These are phyloP conservation scores for Eimeria sp. DNA, from an alignment of 169 alveolate genomes.

Conservation along the genomic window DNA sequence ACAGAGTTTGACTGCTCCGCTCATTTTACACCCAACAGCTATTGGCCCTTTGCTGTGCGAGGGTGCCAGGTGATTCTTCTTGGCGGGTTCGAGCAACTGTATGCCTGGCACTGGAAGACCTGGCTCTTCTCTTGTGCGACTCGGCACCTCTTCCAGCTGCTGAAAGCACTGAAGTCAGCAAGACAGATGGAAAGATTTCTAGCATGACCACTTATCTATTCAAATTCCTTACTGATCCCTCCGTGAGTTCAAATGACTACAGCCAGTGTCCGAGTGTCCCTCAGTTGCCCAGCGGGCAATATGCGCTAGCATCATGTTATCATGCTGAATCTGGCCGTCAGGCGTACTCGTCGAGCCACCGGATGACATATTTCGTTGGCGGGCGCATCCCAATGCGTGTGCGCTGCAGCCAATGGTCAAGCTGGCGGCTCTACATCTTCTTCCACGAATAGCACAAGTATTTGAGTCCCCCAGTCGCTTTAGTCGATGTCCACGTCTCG, in stretches of 20 bases:
- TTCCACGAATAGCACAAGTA: slow-evolving; percentile 54
- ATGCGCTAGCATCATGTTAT: not conserved
- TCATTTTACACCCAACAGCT: not conserved
- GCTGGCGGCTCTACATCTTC: slow-evolving; percentile 43
- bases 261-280: not conserved
- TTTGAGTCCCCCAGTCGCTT: not conserved
- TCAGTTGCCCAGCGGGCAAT: not conserved
- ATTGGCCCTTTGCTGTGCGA: not conserved
- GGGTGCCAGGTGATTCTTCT: slow-evolving; percentile 63
- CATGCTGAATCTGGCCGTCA: not conserved
- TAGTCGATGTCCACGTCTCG: not conserved
- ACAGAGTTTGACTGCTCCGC: not conserved
- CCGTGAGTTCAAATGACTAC: slow-evolving; percentile 32
- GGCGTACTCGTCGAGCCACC: not conserved
- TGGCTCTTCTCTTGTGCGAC: slow-evolving; percentile 13
- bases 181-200: not conserved
- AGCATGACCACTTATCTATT: slow-evolving; percentile 22
- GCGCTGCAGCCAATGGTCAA: slow-evolving; percentile 74
- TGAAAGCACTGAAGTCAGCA: not conserved
- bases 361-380: not conserved
- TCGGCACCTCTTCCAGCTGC: not conserved
- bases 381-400: not conserved
- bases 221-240: slow-evolving; percentile 54
- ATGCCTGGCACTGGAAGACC: slow-evolving; percentile 66
- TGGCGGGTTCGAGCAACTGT: slow-evolving; percentile 73